A percentile compares a stretch with the other conserved stretches of the same genome.
These are phyloP conservation scores for Xylaria scruposa DNA, from an alignment of 495 filamentous ascomycete genomes.

Conservation along the genomic window DNA sequence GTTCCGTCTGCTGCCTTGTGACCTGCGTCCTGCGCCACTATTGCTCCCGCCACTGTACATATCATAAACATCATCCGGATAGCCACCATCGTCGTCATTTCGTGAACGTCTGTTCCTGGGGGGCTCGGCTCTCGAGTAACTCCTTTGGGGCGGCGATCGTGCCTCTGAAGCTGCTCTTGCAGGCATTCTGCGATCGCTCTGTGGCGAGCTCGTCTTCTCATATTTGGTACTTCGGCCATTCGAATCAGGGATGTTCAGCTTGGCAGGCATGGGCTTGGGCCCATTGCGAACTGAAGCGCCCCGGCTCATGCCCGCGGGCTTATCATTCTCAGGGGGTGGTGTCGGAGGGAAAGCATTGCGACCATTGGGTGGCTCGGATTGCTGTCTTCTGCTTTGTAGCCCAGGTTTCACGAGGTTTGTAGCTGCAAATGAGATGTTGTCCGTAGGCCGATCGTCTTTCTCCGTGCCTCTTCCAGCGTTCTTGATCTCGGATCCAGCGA, in stretches of 20 bases:
- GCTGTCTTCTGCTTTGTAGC: constrained; percentile 77
- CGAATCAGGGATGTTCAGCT: constrained; percentile 60
- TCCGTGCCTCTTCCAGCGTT: constrained; percentile 48
- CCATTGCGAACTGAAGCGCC: constrained; percentile 63
- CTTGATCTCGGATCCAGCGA: constrained; percentile 76
- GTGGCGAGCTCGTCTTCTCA: constrained; percentile 54
- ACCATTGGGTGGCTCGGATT: constrained; percentile 78
- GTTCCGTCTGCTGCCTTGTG: constrained; percentile 49
- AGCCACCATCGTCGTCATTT: constrained; percentile 61
- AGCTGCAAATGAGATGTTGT: constrained; percentile 87
- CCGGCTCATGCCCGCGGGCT: constrained; percentile 53
- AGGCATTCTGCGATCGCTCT: constrained; percentile 48
- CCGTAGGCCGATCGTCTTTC: constrained; percentile 76
- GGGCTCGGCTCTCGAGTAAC: constrained; percentile 55
- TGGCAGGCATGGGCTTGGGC: constrained; percentile 57
- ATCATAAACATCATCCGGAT: constrained; percentile 73
- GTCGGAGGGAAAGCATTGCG: constrained; percentile 95
- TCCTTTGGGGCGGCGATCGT: constrained; percentile 56
- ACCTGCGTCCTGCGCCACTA: constrained; percentile 37
- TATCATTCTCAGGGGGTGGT: constrained; percentile 87
- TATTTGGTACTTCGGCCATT: constrained; percentile 52
- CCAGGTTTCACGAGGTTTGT: constrained; percentile 89
- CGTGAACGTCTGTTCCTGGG: constrained; percentile 40
- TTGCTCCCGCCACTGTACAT: constrained; percentile 62
- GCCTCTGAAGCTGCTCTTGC: constrained; percentile 46